Percentiles rank a stretch among this genome's conserved stretches.
Conservation (phyloP, 192 early-diverging fungal species). For the Polychytrium aggregatum region DNA sequence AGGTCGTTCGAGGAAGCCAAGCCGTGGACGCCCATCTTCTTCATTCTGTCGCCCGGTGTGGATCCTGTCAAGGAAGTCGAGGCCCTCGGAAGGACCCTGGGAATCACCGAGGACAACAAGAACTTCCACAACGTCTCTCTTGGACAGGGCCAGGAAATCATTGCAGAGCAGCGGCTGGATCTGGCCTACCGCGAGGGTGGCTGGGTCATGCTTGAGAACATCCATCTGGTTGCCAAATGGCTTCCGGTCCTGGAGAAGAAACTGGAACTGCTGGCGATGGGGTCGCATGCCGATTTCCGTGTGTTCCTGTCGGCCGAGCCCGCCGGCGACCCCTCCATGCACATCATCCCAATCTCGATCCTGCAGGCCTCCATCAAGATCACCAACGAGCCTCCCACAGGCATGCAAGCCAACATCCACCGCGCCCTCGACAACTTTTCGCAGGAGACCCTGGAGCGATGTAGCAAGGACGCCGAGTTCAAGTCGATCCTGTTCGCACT, state of each 20-base stretch:
- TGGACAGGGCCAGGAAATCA: conserved; percentile 57
- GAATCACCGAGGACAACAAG: conserved; percentile 42
- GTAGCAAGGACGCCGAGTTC: conserved; percentile 58
- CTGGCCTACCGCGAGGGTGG: conserved; percentile 48
- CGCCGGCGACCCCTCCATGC: conserved; percentile 45
- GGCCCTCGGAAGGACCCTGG: conserved; percentile 34
- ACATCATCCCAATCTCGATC: conserved; percentile 56
- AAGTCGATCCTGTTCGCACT: conserved; percentile 45
- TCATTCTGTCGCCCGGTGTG: conserved; percentile 58
- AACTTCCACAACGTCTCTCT: conserved; percentile 63
- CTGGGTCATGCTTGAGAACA: conserved; percentile 63
- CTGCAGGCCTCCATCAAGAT: conserved; percentile 58
- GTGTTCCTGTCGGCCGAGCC: conserved; percentile 55
- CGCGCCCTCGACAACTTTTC: conserved; percentile 56
- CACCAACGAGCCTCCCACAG: conserved; percentile 58
- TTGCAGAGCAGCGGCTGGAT: conserved; percentile 54
- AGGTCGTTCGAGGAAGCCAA: conserved; percentile 41
- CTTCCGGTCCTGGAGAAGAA: conserved; percentile 53
- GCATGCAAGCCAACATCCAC: conserved; percentile 59
- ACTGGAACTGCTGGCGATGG: conserved; percentile 38
- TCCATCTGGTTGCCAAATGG: conserved; percentile 59
- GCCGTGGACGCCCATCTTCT: conserved; percentile 53
- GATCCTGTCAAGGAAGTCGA: conserved; percentile 62
- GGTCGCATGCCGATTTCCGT: conserved; percentile 42
- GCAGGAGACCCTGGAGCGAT: conserved; percentile 48